Evolutionary conservation across 306 rosid species (phyloP).

Genomic region (Gynostemma pentaphyllum): DNA sequence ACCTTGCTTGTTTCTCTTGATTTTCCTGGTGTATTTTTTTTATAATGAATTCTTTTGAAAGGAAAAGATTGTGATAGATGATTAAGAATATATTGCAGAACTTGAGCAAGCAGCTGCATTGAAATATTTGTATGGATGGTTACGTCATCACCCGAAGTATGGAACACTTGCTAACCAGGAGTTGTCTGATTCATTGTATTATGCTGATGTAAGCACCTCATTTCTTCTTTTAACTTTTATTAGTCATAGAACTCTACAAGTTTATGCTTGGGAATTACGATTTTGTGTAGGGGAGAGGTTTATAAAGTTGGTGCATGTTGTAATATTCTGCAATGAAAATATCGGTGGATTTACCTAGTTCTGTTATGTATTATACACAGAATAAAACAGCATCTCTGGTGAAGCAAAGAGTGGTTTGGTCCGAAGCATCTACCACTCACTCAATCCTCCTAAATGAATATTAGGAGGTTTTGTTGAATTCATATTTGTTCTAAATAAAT

Average conservation of each 20-base stretch:
- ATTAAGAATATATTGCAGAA: conserved; percentile 38
- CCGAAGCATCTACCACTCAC: neutral
- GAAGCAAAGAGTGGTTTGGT: neutral
- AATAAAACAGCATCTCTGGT: too few species aligned
- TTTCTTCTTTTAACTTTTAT: conserved; percentile 1
- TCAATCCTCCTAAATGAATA: neutral
- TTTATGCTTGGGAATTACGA: neutral
- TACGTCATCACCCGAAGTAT: conserved; percentile 72
- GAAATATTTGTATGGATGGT: conserved; percentile 81
- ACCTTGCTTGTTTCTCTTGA: neutral
- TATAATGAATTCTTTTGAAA: neutral
- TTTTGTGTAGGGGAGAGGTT: neutral
- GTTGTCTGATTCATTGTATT: conserved; percentile 60
- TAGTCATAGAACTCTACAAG: neutral
- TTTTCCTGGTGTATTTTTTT: neutral
- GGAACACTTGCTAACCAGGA: conserved; percentile 73
- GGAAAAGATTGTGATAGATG: neutral
- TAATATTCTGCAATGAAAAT: too few species aligned
- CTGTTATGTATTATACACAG: too few species aligned
- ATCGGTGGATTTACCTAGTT: too few species aligned
- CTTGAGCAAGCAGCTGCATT: conserved; percentile 83
- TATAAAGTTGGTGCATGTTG: neutral
- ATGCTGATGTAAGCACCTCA: conserved; percentile 72
- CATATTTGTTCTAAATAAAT: neutral
- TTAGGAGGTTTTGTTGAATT: neutral